These are phyloP conservation scores for Niebla homalea DNA, from an alignment of 495 filamentous ascomycete genomes.

Conservation along the genomic window DNA sequence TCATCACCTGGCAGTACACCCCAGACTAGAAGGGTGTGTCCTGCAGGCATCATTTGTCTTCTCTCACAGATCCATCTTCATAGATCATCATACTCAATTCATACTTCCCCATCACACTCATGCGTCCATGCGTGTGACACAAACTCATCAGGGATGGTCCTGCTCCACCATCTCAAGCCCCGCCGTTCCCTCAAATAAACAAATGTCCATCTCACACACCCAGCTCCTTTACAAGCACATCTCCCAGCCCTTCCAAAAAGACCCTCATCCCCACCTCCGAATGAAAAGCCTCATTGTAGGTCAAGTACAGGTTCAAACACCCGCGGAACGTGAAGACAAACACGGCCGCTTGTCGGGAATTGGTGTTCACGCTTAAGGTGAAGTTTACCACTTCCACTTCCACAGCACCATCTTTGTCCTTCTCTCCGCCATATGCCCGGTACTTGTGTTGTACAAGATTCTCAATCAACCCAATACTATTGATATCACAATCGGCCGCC, in stretches of 20 bases:
- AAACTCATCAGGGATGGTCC: too few relatives aligned
- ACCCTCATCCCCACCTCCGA: not conserved
- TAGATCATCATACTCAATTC: too few relatives aligned
- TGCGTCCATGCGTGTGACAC: too few relatives aligned
- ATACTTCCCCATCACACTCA: too few relatives aligned
- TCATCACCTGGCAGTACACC: too few relatives aligned
- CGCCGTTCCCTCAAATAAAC: too few relatives aligned
- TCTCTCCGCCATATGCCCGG: too few relatives aligned
- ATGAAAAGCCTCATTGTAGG: conserved; percentile 1
- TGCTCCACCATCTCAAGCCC: too few relatives aligned
- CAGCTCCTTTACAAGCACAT: not conserved
- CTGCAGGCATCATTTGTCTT: too few relatives aligned
- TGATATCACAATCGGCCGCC: not conserved
- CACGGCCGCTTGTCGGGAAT: not conserved
- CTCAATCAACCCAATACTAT: not conserved
- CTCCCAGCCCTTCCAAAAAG: not conserved
- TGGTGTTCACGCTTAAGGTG: not conserved
- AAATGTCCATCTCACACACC: not conserved
- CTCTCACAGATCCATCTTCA: too few relatives aligned
- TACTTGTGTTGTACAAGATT: not conserved
- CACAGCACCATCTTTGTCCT: not conserved
- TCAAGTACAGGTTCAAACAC: not conserved
- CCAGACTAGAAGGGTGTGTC: too few relatives aligned
- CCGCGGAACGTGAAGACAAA: not conserved
- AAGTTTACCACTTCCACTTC: not conserved